Evolutionary conservation across 164 flowering plant genomes (phyloP).

Genomic region (Protea cynaroides): DNA sequence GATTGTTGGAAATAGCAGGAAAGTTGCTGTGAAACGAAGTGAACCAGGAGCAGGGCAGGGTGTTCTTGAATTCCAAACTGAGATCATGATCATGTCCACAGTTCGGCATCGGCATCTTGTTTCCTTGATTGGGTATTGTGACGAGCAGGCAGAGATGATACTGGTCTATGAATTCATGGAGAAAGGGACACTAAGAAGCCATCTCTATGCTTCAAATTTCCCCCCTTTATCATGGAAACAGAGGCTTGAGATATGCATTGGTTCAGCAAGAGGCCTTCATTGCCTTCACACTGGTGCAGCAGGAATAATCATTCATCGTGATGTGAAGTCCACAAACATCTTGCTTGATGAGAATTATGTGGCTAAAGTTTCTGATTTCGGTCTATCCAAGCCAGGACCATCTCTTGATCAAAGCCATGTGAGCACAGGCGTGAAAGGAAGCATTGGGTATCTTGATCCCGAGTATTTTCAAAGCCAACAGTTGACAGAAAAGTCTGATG

Average conservation of each 20-base stretch:
- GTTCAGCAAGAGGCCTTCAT: slow-evolving; percentile 27
- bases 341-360: too few species aligned
- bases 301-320: slow-evolving; percentile 28
- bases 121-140: slow-evolving; percentile 32
- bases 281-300: slow-evolving; percentile 27
- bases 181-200: slow-evolving; percentile 31
- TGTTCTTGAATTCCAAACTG: slow-evolving; percentile 26
- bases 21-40: slow-evolving; percentile 37
- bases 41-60: slow-evolving; percentile 30
- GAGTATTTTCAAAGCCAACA: slow-evolving; percentile 20
- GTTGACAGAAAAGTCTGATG: slow-evolving; percentile 33
- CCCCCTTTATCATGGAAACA: slow-evolving; percentile 22
- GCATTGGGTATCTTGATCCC: too few species aligned
- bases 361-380: too few species aligned
- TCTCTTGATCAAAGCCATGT: too few species aligned
- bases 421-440: too few species aligned
- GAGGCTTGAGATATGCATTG: slow-evolving; percentile 34
- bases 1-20: slow-evolving; percentile 12
- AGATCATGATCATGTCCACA: slow-evolving; percentile 25
- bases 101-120: slow-evolving; percentile 36
- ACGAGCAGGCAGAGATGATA: slow-evolving; percentile 36
- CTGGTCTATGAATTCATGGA: slow-evolving; percentile 44
- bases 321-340: too few species aligned
- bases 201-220: slow-evolving; percentile 13
- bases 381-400: too few species aligned